These are phyloP conservation scores for Crataegus laevigata DNA, from an alignment of 306 rosid genomes.

Conservation along the genomic window DNA sequence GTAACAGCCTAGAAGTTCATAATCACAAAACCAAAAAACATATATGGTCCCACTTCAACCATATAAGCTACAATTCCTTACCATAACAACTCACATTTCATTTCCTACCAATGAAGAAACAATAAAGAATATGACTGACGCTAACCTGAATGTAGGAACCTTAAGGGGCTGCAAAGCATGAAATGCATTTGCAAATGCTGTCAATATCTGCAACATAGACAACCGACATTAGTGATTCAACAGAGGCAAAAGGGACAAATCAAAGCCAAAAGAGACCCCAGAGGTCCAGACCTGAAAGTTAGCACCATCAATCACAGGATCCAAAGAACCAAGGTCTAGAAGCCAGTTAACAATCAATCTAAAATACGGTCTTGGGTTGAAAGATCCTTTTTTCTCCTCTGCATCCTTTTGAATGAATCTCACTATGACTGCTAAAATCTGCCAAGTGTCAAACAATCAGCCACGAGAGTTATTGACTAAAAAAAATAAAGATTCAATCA, in stretches of 20 bases:
- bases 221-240: conserved; percentile 17
- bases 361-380: conserved; percentile 84
- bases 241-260: background rate
- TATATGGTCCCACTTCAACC: background rate
- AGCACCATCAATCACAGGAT: conserved; percentile 80
- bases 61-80: background rate
- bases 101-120: conserved; percentile 1
- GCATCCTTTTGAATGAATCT: conserved; percentile 72
- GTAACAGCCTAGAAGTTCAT: background rate
- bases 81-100: background rate
- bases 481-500: background rate
- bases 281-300: conserved; percentile 65
- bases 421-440: conserved; percentile 77
- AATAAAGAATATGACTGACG: background rate
- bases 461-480: conserved; percentile 6
- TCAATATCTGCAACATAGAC: conserved; percentile 60
- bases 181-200: conserved; percentile 74
- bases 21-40: background rate
- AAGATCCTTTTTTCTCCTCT: conserved; percentile 79
- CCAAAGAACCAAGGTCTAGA: conserved; percentile 81
- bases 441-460: conserved; percentile 23
- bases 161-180: conserved; percentile 93
- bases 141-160: conserved; percentile 90
- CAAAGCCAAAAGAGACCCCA: background rate
- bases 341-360: conserved; percentile 92